Evolutionary conservation across 2,329 filamentous ascomycete genomes (phyloP).

Genomic region (Talaromyces pinophilus): DNA sequence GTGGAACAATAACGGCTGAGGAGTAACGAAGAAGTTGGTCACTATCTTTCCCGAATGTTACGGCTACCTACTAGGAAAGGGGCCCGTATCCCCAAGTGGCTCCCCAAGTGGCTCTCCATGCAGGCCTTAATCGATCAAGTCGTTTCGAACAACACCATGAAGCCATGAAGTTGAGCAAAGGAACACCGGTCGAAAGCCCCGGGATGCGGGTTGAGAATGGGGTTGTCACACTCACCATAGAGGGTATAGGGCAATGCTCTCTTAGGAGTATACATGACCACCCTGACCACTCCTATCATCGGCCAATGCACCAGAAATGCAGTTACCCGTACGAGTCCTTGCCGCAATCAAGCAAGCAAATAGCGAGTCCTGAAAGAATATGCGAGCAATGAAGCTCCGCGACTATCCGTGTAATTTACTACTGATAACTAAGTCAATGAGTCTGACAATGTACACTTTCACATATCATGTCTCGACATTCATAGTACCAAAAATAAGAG

Average conservation of each 20-base stretch:
- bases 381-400: background rate
- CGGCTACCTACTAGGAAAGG: background rate
- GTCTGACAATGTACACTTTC: background rate
- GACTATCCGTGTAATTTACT: background rate
- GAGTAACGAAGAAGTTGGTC: background rate
- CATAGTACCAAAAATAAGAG: too few species aligned
- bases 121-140: background rate
- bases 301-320: background rate
- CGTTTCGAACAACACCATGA: background rate
- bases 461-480: background rate
- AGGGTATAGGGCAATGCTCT: background rate
- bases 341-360: background rate
- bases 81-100: background rate
- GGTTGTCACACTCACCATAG: background rate
- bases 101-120: background rate
- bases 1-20: conserved; percentile 19
- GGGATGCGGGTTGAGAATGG: background rate
- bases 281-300: background rate
- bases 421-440: background rate
- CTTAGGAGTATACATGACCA: background rate
- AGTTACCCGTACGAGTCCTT: background rate
- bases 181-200: background rate
- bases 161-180: background rate
- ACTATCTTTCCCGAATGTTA: background rate
- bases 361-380: background rate